Percentiles rank a stretch among this genome's conserved stretches.
These are phyloP conservation scores for Iberis amara DNA, from an alignment of 441 rosid species.

Conservation along the genomic window DNA sequence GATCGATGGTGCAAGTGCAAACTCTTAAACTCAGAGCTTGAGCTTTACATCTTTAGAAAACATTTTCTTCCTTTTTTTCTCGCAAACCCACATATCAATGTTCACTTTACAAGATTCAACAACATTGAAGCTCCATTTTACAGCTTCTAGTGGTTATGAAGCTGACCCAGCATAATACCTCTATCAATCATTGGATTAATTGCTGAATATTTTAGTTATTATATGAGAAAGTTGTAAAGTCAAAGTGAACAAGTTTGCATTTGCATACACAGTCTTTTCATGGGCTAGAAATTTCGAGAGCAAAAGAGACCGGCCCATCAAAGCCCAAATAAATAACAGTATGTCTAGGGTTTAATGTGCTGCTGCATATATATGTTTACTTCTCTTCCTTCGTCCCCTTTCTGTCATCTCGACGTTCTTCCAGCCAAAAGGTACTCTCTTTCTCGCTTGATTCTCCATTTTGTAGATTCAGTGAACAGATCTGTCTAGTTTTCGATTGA, in stretches of 20 bases:
- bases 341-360: constrained; percentile 24
- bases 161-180: constrained; percentile 70
- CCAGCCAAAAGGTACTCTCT: constrained; percentile 11
- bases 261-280: too few species aligned
- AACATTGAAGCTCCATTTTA: constrained; percentile 70
- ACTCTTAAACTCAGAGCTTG: too few species aligned
- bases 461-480: neutral
- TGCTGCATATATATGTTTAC: constrained; percentile 20
- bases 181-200: constrained; percentile 80
- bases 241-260: too few species aligned
- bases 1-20: too few species aligned
- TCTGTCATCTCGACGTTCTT: constrained; percentile 28
- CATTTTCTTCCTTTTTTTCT: constrained; percentile 56
- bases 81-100: constrained; percentile 46
- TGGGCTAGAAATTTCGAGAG: too few species aligned
- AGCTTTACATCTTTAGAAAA: constrained; percentile 61
- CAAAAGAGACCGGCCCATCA: constrained; percentile 11
- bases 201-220: constrained; percentile 36
- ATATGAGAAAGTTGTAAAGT: too few species aligned
- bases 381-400: constrained; percentile 7
- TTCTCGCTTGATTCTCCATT: neutral
- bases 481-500: neutral
- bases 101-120: constrained; percentile 47
- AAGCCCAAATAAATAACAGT: neutral
- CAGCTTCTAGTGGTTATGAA: constrained; percentile 57